Base-by-base conservation (phyloP, 164 flowering plant species). In the Magnolia sinica region DNA sequence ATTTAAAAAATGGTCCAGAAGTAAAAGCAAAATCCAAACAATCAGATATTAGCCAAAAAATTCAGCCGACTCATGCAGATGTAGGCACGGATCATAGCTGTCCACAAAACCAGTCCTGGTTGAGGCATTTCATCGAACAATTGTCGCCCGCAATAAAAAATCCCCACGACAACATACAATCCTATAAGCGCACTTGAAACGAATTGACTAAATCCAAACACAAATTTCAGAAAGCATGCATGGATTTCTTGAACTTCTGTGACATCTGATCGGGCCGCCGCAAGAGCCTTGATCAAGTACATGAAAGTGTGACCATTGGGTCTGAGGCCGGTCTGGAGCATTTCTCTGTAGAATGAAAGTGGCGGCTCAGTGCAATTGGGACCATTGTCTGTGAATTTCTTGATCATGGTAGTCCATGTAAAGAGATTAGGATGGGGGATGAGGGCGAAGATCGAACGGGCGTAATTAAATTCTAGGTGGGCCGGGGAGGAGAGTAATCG, bases 401-500 rank as follows among this genome's bases (percentile, higher is more conserved):
- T 80, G 73, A 84, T 78, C 82, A 84, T 76, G 66, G 80, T 80
- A 74, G 82, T 82, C 80, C 82, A 82, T 55, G 64, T 73, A 78
- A 84, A 84, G 73, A 80, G 79, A 68, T 77, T 73, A 22, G 81
- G 84, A 4, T 68, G 64, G 24, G 72, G 50, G 20, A 77, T 72
- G 16, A 59, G 76, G 59, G 55, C 14, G 64, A 84, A 84, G 29
- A 84, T 76, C 10, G 73, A 74, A 63, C 61, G 73, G 24, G 84
- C 78, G 66, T 81, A 79, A 10, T 65, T 24, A 70, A 50, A 65
- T 6, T 81, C 72, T 8, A 66, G 59, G 13, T 79, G 74, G 2
- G 76, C 79, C 16, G 81, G 81, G 4, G 82, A 78, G 29, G 81
- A 52, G 7, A 79, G 77, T 31, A 81, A 51, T 58, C 58, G 76